phyloP scores from a whole-genome alignment of 345 rosid genomes.

The Gossypium thurberi region DNA sequence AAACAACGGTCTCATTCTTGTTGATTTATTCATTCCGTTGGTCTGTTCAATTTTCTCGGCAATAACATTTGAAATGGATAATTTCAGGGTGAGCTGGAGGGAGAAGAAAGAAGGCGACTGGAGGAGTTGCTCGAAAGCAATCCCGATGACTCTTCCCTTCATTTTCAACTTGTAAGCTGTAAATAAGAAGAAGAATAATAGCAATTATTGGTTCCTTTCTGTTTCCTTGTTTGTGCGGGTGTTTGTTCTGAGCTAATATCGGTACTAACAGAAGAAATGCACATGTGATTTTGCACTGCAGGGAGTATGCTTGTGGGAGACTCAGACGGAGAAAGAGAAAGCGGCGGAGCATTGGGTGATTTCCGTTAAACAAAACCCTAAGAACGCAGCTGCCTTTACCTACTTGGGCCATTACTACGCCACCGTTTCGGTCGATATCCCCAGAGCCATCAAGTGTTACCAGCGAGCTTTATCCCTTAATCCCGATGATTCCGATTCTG shows the following conservation, averaged over 20 bases:
- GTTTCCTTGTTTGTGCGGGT: background rate
- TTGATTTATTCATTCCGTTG: background rate
- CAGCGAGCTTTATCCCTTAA: conserved; percentile 67
- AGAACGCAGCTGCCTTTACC: conserved; percentile 56
- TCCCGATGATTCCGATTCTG: conserved; percentile 66
- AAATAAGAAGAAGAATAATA: background rate
- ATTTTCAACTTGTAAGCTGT: conserved; percentile 44
- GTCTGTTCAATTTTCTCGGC: background rate
- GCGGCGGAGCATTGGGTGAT: conserved; percentile 75
- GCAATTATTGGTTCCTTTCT: background rate
- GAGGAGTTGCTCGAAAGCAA: conserved; percentile 51
- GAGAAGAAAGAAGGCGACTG: conserved; percentile 25
- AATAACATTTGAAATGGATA: background rate
- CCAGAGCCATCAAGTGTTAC: conserved; percentile 85
- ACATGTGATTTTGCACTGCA: conserved; percentile 20
- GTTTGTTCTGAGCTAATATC: background rate
- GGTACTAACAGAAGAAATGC: background rate
- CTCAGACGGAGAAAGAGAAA: conserved; percentile 34
- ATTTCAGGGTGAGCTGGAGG: conserved; percentile 17
- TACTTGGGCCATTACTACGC: conserved; percentile 77
- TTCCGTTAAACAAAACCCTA: conserved; percentile 64
- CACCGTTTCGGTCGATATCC: conserved; percentile 35
- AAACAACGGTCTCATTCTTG: background rate
- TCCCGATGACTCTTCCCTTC: conserved; percentile 65
- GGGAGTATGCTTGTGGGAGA: conserved; percentile 71